Evolutionary conservation across 1,284 basidiomycete species (phyloP).

Genomic region (Leccinum fallax): DNA sequence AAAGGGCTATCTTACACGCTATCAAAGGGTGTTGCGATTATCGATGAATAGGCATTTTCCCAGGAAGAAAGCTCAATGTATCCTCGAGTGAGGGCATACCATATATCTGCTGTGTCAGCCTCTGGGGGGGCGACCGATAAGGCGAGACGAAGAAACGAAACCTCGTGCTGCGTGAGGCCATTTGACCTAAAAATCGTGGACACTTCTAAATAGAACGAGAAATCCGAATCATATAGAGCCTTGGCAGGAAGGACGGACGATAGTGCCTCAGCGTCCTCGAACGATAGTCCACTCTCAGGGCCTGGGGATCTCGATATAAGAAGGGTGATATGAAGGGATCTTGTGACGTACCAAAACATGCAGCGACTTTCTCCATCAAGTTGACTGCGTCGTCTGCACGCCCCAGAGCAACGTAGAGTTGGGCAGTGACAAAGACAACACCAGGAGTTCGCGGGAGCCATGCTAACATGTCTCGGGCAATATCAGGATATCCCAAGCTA

Average conservation of each 20-base stretch:
- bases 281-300: conserved; percentile 50
- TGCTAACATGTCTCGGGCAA: conserved; percentile 65
- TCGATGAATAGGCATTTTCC: conserved; percentile 82
- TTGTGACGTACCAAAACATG: conserved; percentile 63
- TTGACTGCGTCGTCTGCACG: conserved; percentile 73
- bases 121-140: conserved; percentile 63
- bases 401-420: conserved; percentile 70
- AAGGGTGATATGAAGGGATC: neutral
- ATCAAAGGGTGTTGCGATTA: conserved; percentile 74
- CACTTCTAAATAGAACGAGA: conserved; percentile 78
- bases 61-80: conserved; percentile 73
- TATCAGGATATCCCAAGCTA: conserved; percentile 62
- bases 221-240: conserved; percentile 59
- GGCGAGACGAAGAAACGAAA: conserved; percentile 76
- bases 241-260: conserved; percentile 61
- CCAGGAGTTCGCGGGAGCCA: conserved; percentile 80
- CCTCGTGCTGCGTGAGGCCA: conserved; percentile 60
- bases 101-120: conserved; percentile 64
- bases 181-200: conserved; percentile 72
- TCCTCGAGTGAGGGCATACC: conserved; percentile 80
- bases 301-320: conserved; percentile 42
- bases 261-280: conserved; percentile 67
- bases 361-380: conserved; percentile 75
- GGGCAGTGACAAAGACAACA: conserved; percentile 72
- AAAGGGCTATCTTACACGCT: conserved; percentile 62